A percentile compares a stretch with the other conserved stretches of the same genome.
Evolutionary conservation across 768 basidiomycete species (phyloP).

Genomic region (Lentinus brumalis): DNA sequence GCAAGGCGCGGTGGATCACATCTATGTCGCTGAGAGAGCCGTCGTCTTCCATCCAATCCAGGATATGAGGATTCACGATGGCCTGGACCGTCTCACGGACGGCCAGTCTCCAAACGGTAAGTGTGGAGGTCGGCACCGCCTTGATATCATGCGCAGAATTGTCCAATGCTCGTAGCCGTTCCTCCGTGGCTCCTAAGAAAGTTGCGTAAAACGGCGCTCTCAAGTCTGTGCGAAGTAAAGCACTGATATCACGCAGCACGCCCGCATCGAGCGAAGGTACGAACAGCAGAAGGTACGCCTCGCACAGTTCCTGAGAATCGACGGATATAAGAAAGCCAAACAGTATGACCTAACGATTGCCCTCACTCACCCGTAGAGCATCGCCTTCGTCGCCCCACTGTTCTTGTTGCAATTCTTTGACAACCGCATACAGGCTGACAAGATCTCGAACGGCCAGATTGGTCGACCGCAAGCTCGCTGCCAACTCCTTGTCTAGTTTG

Average conservation of each 20-base stretch:
- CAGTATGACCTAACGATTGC: too few species aligned
- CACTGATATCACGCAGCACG: conserved; percentile 26
- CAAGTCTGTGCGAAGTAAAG: not conserved
- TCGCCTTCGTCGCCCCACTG: conserved; percentile 35
- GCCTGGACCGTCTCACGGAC: conserved; percentile 27
- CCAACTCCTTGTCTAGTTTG: conserved; percentile 20
- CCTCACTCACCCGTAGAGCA: conserved; percentile 18
- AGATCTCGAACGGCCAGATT: not conserved
- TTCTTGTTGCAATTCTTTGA: conserved; percentile 42
- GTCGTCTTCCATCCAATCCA: conserved; percentile 62
- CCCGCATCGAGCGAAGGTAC: conserved; percentile 32
- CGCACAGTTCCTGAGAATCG: conserved; percentile 23
- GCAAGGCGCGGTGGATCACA: conserved; percentile 46
- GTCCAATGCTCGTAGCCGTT: not conserved
- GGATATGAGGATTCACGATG: conserved; percentile 46
- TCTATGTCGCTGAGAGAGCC: conserved; percentile 40
- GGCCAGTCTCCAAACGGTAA: conserved; percentile 8
- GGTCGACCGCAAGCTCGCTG: conserved; percentile 20
- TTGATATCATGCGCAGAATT: not conserved
- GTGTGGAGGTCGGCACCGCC: not conserved
- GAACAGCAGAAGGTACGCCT: conserved; percentile 34
- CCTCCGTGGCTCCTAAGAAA: conserved; percentile 3
- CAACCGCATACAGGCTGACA: conserved; percentile 26
- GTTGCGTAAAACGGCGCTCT: not conserved
- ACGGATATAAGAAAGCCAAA: not conserved